Base-by-base conservation (phyloP, 768 basidiomycete genomes). In the Boletellus ananas region DNA sequence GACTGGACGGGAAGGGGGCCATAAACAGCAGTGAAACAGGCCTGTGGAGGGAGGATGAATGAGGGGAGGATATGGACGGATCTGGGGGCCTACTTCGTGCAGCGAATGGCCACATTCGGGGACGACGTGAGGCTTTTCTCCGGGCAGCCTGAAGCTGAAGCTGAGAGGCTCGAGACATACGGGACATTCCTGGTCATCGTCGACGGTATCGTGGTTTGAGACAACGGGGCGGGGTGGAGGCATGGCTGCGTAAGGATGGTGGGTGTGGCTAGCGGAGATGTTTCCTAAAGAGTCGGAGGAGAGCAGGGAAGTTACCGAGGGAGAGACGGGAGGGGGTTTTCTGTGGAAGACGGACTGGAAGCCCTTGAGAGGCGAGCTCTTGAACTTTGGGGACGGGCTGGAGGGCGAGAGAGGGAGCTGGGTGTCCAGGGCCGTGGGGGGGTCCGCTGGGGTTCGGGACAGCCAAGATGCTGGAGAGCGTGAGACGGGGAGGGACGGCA, bases 81-180 rank as follows among this genome's bases (percentile, higher is more conserved):
- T 37, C 14, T 23, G 31, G 2, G 12, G 4, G 45, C 74, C 56
- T 49, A 87, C 92, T 76, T 94, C 87, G 72, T 97, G 96, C n/a
- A 99, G 81, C 33, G 92, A 87, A 73, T 99, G 96, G 34, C 96
- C 94, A 59, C 96, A 99, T 65, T 94, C 91, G 27, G 96, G 95
- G 40, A 96, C 88, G 55, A 99, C 87, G 65, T 97, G 94, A 8
- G 95, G 92, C 65, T 94, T 97, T 74, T 99, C 96, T 9, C 96
- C 96, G 0, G 91, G 89, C 13, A 99, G 72, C 54, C 94, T 79
- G 71, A 93, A 96, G 69, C 85, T 87, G 70, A 93, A 94, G 64
- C 86, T 87, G 64, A 99, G 81, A 2, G 91, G 89, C 63, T 98
- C 95, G 58, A 96, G 85, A 70, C 95, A 99, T 58, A 99, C 92